Evolutionary conservation across 1,284 basidiomycete genomes (phyloP).

Genomic region (Cryptococcus jaspeensis): DNA sequence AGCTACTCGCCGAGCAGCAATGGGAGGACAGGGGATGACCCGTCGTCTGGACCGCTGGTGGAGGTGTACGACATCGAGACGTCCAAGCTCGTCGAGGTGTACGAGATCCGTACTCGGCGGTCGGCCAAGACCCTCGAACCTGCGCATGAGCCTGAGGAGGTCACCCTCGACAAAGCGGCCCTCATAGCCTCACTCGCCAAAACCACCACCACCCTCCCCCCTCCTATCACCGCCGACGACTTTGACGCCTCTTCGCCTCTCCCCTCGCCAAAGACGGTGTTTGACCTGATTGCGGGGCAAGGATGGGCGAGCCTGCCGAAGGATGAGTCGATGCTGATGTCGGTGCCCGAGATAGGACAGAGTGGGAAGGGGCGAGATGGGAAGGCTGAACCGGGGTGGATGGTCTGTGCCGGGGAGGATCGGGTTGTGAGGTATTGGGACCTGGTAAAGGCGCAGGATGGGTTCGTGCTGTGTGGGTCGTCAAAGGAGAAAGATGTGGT

Average conservation of each 20-base stretch:
- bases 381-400: slow-evolving; percentile 29
- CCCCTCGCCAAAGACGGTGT: slow-evolving; percentile 17
- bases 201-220: slow-evolving; percentile 12
- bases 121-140: slow-evolving; percentile 15
- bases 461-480: slow-evolving; percentile 47
- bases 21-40: slow-evolving; percentile 1
- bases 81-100: slow-evolving; percentile 50
- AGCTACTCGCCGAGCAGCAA: not conserved
- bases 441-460: slow-evolving; percentile 30
- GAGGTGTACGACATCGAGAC: slow-evolving; percentile 51
- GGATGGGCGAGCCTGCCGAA: slow-evolving; percentile 28
- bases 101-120: slow-evolving; percentile 32
- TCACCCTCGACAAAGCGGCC: slow-evolving; percentile 27
- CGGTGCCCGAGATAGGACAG: slow-evolving; percentile 23
- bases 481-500: slow-evolving; percentile 46
- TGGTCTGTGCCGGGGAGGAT: slow-evolving; percentile 48
- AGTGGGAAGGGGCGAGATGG: not conserved
- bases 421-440: slow-evolving; percentile 49
- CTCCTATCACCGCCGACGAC: slow-evolving; percentile 9
- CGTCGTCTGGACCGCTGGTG: slow-evolving; percentile 26
- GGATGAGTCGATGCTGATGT: slow-evolving; percentile 21
- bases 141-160: slow-evolving; percentile 12
- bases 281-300: slow-evolving; percentile 33
- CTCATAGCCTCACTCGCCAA: slow-evolving; percentile 33
- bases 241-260: slow-evolving; percentile 11